Conservation (phyloP, 495 filamentous ascomycete species). For the Aspergillus olivimuriae region DNA sequence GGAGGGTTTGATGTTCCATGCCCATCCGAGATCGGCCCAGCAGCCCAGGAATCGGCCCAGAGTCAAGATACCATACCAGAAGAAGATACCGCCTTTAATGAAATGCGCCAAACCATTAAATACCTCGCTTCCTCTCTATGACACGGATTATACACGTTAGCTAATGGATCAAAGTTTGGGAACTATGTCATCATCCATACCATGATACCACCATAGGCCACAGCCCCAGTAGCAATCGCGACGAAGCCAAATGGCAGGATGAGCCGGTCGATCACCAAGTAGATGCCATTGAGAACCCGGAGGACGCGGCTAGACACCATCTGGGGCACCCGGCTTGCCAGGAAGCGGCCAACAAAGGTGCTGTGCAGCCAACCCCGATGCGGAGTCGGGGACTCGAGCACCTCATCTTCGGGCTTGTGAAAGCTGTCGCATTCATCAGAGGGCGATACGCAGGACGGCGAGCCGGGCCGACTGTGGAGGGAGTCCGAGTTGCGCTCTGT, state of each 20-base stretch:
- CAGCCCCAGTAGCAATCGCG: conserved; percentile 55
- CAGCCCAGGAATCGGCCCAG: conserved; percentile 86
- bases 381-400: conserved; percentile 23
- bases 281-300: conserved; percentile 50
- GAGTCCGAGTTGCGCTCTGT: conserved; percentile 68
- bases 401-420: conserved; percentile 46
- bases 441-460: conserved; percentile 43
- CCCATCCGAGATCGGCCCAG: conserved; percentile 90
- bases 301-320: conserved; percentile 57
- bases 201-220: conserved; percentile 66
- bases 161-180: too few species aligned
- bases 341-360: conserved; percentile 40
- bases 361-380: conserved; percentile 41
- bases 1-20: conserved; percentile 82
- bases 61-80: conserved; percentile 86
- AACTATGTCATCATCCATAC: too few species aligned
- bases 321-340: conserved; percentile 41
- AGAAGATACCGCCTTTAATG: conserved; percentile 96
- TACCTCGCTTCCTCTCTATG: too few species aligned
- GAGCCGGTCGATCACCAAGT: conserved; percentile 53
- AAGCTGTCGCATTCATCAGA: conserved; percentile 49
- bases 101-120: conserved; percentile 91
- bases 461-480: conserved; percentile 59
- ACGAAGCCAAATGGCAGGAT: conserved; percentile 61
- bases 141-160: too few species aligned